phyloP scores from a whole-genome alignment of 106 monocot genomes.

The Allium cepa region DNA sequence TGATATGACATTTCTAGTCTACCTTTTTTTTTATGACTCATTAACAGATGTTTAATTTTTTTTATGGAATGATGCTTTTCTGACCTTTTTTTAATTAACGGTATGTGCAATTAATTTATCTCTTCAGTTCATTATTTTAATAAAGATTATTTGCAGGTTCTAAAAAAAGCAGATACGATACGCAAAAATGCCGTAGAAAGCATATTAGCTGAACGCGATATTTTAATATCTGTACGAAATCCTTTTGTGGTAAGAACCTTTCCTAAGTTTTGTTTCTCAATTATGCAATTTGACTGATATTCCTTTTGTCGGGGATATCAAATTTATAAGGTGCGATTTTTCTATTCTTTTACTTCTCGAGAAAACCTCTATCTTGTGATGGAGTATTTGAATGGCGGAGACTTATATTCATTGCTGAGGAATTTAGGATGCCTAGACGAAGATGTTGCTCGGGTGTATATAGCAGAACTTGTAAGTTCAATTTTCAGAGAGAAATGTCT shows the following conservation, averaged over 20 bases:
- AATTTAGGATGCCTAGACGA: conserved; percentile 70
- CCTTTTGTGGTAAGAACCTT: conserved; percentile 82
- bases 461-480: conserved; percentile 61
- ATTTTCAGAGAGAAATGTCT: neutral
- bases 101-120: neutral
- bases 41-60: neutral
- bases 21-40: too few relatives aligned
- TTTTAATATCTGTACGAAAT: conserved; percentile 92
- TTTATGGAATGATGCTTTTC: neutral
- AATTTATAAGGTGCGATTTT: conserved; percentile 45
- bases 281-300: too few relatives aligned
- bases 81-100: neutral
- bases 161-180: conserved; percentile 97
- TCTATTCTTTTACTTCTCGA: conserved; percentile 61
- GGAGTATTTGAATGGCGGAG: conserved; percentile 80
- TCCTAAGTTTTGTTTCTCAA: neutral
- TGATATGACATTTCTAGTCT: neutral
- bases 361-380: conserved; percentile 74
- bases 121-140: neutral
- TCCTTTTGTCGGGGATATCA: neutral
- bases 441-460: conserved; percentile 43
- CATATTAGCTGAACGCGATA: conserved; percentile 94
- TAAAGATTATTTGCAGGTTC: conserved; percentile 45
- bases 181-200: conserved; percentile 99
- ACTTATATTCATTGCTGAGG: conserved; percentile 60